Evolutionary conservation across 23 red algal species (phyloP), one percentile per base, ranked within the genome.

Genomic region (Gracilariopsis chorda): DNA sequence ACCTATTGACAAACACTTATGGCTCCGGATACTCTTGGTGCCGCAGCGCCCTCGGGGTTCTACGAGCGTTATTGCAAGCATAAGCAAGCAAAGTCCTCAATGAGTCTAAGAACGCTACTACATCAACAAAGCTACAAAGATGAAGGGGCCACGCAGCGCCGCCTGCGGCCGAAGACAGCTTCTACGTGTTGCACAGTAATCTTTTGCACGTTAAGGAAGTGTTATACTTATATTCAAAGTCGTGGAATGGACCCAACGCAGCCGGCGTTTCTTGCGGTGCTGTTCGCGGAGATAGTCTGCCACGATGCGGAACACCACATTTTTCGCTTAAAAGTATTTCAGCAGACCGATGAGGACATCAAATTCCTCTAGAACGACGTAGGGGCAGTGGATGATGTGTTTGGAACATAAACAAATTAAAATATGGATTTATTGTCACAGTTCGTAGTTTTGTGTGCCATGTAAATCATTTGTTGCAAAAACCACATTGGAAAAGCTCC

Each of bases 281-380:
- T n/a, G 79, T 83, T 0, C 48, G 20, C 27, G 79, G 82, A 12
- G 16, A 46, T 36, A 49, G 17, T 17, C 35, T 87, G 6, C 82
- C 82, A 21, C 82, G 82, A 23, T 67, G 32, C 44, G 3, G 27
- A 24, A 20, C 60, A 69, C 5, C 13, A 69, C 30, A 35, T 87
- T 23, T 87, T 35, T 2, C 82, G 82, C 0, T 1, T 87, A 25
- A 62, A 87, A 34, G 30, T 87, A n/a, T 80, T 80, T 37, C 45
- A 55, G 75, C 20, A 1, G 46, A 51, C 43, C 12, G 75, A 80
- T 29, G 56, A 80, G 41, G 75, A 80, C 23, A 7, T 80, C 27
- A 57, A 41, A 23, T 51, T 28, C 56, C 23, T 37, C 23, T 39
- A 53, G 11, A 80, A 23, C 36, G 75, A 80, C 56, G 45, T 48